phyloP scores from a whole-genome alignment of 179 eudicot species.

The Spergularia azorica region DNA sequence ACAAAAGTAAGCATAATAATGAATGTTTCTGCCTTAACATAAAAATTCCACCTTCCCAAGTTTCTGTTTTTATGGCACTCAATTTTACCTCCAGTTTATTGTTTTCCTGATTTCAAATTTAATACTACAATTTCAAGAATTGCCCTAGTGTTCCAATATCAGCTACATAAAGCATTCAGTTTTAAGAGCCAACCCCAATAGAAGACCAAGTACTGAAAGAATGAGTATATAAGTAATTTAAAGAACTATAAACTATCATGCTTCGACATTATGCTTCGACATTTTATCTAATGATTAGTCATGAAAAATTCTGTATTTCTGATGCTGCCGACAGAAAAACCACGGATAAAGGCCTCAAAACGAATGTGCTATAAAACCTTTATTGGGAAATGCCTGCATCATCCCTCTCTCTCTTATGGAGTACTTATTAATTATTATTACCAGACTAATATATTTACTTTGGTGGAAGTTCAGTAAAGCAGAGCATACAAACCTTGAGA shows the following conservation, averaged over 20 bases:
- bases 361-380: no score
- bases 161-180: not conserved
- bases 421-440: no score
- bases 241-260: not conserved
- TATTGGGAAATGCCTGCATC: not conserved
- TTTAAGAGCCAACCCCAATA: not conserved
- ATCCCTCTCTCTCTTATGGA: not conserved
- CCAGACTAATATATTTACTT: not conserved
- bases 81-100: not conserved
- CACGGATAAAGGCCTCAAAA: not conserved
- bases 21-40: not conserved
- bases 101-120: not conserved
- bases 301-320: conserved; percentile 1
- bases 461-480: not conserved
- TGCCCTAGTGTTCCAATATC: not conserved
- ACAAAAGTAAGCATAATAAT: not conserved
- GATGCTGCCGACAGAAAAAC: not conserved
- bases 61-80: not conserved
- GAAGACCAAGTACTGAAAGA: not conserved
- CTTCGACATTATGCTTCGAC: not conserved
- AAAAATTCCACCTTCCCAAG: not conserved
- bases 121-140: not conserved
- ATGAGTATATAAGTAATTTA: not conserved
- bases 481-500: conserved; percentile 56
- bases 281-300: not conserved